Conservation (phyloP, 179 eudicot genomes). For the Patellifolia procumbens region DNA sequence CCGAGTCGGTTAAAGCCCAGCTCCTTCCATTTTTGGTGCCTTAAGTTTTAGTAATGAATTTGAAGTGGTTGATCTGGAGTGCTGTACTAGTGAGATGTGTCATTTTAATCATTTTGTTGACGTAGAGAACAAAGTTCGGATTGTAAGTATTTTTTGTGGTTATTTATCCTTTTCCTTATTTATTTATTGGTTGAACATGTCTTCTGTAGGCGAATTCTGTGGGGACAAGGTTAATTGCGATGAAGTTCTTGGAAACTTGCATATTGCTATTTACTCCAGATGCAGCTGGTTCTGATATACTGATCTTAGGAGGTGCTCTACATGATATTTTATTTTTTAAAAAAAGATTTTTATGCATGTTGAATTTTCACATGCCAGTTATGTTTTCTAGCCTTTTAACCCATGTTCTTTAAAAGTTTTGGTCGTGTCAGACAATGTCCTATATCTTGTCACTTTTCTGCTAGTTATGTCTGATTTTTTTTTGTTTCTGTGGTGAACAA, state of each 20-base stretch:
- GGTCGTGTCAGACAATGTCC: background rate
- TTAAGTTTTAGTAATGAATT: too few species aligned
- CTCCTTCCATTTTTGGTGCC: too few species aligned
- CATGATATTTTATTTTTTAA: too few species aligned
- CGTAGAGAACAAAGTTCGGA: background rate
- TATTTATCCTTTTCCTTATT: background rate
- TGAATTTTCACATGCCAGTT: background rate
- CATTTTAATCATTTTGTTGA: constrained; percentile 2
- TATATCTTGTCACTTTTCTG: constrained; percentile 2
- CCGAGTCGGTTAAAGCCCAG: too few species aligned
- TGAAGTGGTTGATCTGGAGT: too few species aligned
- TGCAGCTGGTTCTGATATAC: constrained; percentile 44
- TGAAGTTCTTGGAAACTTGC: constrained; percentile 78
- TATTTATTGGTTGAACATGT: constrained; percentile 23
- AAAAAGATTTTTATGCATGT: background rate
- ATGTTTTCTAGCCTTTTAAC: background rate
- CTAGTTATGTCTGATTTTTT: background rate
- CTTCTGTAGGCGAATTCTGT: constrained; percentile 59
- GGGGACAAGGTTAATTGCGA: constrained; percentile 68
- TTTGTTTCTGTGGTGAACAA: background rate
- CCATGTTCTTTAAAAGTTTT: background rate
- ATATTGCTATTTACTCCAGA: constrained; percentile 66
- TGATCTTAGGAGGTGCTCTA: constrained; percentile 56
- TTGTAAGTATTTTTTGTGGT: background rate
- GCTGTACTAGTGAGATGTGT: background rate